Base-by-base conservation (phyloP, 176 grass and related monocot species). In the Rhipidocladum racemiflorum region DNA sequence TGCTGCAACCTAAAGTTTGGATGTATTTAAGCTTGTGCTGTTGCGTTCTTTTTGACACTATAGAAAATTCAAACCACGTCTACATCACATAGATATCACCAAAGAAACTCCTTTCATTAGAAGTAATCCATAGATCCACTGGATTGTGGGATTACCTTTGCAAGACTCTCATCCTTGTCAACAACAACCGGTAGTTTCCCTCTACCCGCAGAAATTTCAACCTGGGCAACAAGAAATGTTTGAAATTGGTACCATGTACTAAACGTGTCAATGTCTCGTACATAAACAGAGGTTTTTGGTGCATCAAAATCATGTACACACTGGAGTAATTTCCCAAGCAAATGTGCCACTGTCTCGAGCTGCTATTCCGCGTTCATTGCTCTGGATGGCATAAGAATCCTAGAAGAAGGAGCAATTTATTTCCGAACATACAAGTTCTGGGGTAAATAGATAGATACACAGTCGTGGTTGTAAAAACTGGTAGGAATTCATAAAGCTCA, bases 141-240 rank as follows among this genome's bases (percentile, higher is more conserved):
- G 76, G 43, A 45, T 42, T 60, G 6, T 28, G 1, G 65, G 49
- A 89, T 76, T 94, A 98, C 96, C 87, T 95, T 98, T 39, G 81
- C 88, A 83, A 98, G 96, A 76, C 85, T 85, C 69, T 98, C 96
- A 88, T 98, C 96, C 62, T 90, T 93, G 27, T 98, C 92, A 71
- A 98, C 57, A 50, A 95, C n/a, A 70, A 84, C 54, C 7, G 81
- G 80, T 30, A 84, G 88, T 82, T 69, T 98, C 72, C 96, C 96
- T 91, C 92, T 95, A 70, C 90, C 87, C 77, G 85, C 81, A 89
- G 90, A 51, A 90, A 98, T 56, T 85, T 95, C 85, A 88, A 98
- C 92, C 92, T 98, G 81, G 0, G 35, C 55, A 88, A 78, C 4
- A 70, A 64, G n/a, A 81, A 49, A 71, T 12, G 15, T 50, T 71